phyloP scores from a whole-genome alignment of 495 filamentous ascomycete genomes.

The Rostrohypoxylon terebratum region DNA sequence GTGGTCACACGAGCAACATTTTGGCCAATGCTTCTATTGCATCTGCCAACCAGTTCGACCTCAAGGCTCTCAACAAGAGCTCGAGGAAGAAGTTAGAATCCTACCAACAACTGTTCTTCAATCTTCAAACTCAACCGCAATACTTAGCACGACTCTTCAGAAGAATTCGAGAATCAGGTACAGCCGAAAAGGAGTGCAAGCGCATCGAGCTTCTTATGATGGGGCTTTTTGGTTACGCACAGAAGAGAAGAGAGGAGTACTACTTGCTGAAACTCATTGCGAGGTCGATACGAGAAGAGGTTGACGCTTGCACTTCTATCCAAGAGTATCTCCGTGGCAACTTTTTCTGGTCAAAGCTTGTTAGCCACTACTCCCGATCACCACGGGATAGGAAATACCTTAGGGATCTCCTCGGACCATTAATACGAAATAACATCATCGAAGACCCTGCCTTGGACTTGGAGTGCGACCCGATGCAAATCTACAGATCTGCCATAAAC shows the following conservation, averaged over 20 bases:
- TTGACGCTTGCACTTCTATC: constrained; percentile 76
- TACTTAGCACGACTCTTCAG: constrained; percentile 92
- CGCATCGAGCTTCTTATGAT: constrained; percentile 93
- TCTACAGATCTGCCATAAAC: constrained; percentile 93
- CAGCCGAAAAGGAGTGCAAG: constrained; percentile 91
- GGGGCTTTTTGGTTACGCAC: constrained; percentile 96
- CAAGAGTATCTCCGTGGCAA: constrained; percentile 90
- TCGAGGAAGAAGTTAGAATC: constrained; percentile 93
- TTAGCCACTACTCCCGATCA: constrained; percentile 88
- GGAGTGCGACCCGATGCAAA: constrained; percentile 97
- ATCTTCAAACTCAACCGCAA: constrained; percentile 94
- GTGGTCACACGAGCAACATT: constrained; percentile 87
- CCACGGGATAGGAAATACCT: constrained; percentile 93
- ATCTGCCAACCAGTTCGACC: constrained; percentile 91
- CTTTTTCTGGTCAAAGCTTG: constrained; percentile 91
- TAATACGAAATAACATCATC: constrained; percentile 89
- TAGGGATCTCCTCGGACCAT: constrained; percentile 80
- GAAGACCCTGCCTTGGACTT: constrained; percentile 91
- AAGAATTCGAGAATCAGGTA: constrained; percentile 83
- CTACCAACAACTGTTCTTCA: constrained; percentile 98
- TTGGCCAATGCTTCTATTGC: constrained; percentile 87
- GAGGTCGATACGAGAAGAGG: constrained; percentile 85
- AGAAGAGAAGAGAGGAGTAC: constrained; percentile 96
- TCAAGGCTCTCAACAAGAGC: constrained; percentile 97
- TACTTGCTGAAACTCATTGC: constrained; percentile 92